phyloP scores from a whole-genome alignment of 2,329 filamentous ascomycete species.

The Tolypocladium album region DNA sequence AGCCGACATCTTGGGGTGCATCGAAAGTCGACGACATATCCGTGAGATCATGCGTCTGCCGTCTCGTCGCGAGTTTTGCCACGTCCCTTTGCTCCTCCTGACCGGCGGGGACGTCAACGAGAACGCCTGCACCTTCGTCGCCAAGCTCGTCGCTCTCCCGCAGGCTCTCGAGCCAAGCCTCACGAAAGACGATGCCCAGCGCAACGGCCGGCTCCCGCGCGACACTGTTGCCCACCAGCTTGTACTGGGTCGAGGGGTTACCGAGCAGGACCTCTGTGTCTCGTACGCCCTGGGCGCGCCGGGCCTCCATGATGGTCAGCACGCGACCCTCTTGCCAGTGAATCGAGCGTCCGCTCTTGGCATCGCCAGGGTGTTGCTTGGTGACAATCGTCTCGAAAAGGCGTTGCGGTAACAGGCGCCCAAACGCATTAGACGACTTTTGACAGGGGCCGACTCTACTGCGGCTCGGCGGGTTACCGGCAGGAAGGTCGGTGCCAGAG shows the following conservation, averaged over 20 bases:
- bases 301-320: slow-evolving; percentile 54
- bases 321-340: slow-evolving; percentile 58
- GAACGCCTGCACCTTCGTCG: not conserved
- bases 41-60: not conserved
- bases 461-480: too few relatives aligned
- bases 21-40: not conserved
- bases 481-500: slow-evolving; percentile 9
- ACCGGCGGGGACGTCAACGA: not conserved
- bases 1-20: not conserved
- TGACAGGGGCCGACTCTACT: slow-evolving; percentile 3
- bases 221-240: slow-evolving; percentile 68
- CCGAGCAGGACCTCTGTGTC: slow-evolving; percentile 64
- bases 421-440: slow-evolving; percentile 33
- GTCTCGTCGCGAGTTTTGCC: not conserved
- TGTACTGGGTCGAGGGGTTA: slow-evolving; percentile 40
- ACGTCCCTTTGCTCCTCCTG: not conserved
- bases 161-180: slow-evolving; percentile 31
- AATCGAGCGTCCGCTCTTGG: slow-evolving; percentile 40
- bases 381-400: slow-evolving; percentile 58
- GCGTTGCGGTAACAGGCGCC: slow-evolving; percentile 36
- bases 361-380: slow-evolving; percentile 34
- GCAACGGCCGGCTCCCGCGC: slow-evolving; percentile 56
- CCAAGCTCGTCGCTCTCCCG: not conserved
- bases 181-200: slow-evolving; percentile 51
- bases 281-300: slow-evolving; percentile 58